A percentile compares a stretch with the other conserved stretches of the same genome.
Conservation (phyloP, 495 filamentous ascomycete genomes). For the Podospora conica region DNA sequence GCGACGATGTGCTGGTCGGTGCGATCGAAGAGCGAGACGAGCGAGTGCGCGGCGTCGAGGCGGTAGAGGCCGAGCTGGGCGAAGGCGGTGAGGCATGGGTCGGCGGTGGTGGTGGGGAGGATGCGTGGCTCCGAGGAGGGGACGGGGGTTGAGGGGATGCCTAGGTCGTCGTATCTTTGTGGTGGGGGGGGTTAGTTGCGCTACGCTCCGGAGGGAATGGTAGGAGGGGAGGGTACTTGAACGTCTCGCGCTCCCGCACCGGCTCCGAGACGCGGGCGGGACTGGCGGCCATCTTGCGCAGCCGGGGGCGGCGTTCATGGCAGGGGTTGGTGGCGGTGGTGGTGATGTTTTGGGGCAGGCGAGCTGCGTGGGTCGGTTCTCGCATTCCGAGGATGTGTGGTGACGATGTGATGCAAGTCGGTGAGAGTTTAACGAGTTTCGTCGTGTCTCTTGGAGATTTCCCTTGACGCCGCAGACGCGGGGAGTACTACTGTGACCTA, state of each 20-base stretch:
- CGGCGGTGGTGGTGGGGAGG: slow-evolving; percentile 35
- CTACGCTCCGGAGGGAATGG: background rate
- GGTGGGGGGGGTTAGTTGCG: background rate
- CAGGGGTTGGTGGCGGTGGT: background rate
- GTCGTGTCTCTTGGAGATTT: background rate
- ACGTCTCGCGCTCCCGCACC: slow-evolving; percentile 29
- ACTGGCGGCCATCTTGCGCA: slow-evolving; percentile 2
- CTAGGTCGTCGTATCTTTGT: slow-evolving; percentile 19
- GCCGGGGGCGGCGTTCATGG: background rate
- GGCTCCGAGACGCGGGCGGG: slow-evolving; percentile 18
- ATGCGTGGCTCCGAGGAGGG: slow-evolving; percentile 12
- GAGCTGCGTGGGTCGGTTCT: background rate
- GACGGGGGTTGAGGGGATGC: slow-evolving; percentile 15
- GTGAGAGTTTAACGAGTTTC: background rate
- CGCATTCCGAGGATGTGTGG: background rate
- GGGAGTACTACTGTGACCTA: too few species aligned
- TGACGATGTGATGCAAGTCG: background rate
- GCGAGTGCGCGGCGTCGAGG: slow-evolving; percentile 45
- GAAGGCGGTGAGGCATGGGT: slow-evolving; percentile 58
- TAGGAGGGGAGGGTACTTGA: slow-evolving; percentile 17
- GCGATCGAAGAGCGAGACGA: slow-evolving; percentile 57
- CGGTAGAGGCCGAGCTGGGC: slow-evolving; percentile 55
- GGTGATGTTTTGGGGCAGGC: background rate
- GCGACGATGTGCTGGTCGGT: slow-evolving; percentile 56
- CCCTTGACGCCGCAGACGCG: background rate